phyloP scores from a whole-genome alignment of 805 yeast genomes.

The Schwanniomyces vanrijiae region DNA sequence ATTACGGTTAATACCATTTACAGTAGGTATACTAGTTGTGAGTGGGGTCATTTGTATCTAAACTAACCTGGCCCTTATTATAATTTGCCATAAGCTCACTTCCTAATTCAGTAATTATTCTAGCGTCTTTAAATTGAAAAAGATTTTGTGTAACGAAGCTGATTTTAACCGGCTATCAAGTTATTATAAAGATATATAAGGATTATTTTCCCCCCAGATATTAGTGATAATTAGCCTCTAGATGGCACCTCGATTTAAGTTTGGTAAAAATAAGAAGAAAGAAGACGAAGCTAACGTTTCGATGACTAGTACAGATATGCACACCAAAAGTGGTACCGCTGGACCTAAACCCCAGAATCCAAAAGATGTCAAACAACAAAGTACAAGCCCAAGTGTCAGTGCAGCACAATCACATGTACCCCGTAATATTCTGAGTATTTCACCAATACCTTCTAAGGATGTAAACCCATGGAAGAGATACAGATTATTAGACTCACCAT shows the following conservation, averaged over 20 bases:
- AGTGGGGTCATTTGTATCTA: background rate
- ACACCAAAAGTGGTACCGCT: background rate
- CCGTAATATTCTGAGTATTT: constrained; percentile 7
- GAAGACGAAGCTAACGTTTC: constrained; percentile 8
- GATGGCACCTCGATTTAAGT: constrained; percentile 57
- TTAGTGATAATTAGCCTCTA: background rate
- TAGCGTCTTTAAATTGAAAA: constrained; percentile 1
- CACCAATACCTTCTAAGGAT: constrained; percentile 2
- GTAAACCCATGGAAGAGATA: constrained; percentile 67
- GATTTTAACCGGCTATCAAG: constrained; percentile 1
- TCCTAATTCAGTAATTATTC: background rate
- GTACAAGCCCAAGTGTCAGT: background rate
- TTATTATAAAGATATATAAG: background rate
- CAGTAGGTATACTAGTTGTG: background rate
- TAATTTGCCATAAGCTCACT: constrained; percentile 3
- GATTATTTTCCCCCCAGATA: background rate
- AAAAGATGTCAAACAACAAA: background rate
- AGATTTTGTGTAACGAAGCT: background rate
- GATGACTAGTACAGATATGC: constrained; percentile 7
- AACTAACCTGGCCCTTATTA: background rate
- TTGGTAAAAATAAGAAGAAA: constrained; percentile 48
- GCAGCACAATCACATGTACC: background rate
- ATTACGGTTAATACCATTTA: background rate
- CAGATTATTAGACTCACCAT: constrained; percentile 73
- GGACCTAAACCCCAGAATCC: background rate